phyloP scores from a whole-genome alignment of 192 early-diverging fungal species.

The Podila clonocystis region DNA sequence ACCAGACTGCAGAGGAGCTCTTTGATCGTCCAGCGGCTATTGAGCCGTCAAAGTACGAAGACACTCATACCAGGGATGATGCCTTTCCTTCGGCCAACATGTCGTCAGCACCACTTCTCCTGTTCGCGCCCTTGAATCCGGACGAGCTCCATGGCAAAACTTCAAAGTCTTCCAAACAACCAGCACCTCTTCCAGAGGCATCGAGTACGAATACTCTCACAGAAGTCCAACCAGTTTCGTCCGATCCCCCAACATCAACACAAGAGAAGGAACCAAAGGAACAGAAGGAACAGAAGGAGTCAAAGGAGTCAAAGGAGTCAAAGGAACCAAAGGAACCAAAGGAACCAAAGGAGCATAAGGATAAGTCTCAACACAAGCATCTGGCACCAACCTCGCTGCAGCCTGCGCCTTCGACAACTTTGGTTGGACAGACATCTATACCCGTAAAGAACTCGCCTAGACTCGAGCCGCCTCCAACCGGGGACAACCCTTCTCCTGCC shows the following conservation, averaged over 20 bases:
- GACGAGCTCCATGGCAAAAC: slow-evolving; percentile 27
- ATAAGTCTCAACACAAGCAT: neutral
- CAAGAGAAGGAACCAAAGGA: neutral
- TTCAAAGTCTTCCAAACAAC: slow-evolving; percentile 5
- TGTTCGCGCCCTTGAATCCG: slow-evolving; percentile 44
- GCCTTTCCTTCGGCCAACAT: slow-evolving; percentile 29
- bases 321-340: neutral
- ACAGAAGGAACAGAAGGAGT: neutral
- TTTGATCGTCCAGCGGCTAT: slow-evolving; percentile 45
- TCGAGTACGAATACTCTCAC: neutral
- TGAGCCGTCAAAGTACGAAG: slow-evolving; percentile 32
- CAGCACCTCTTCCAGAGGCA: neutral
- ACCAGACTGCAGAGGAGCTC: slow-evolving; percentile 49
- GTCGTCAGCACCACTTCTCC: slow-evolving; percentile 15
- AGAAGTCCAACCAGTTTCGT: neutral
- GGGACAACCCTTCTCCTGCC: neutral
- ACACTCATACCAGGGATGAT: slow-evolving; percentile 15
- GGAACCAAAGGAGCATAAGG: neutral
- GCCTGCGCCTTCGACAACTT: neutral
- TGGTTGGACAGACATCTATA: neutral
- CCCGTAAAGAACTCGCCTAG: neutral
- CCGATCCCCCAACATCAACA: neutral
- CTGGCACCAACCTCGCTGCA: neutral
- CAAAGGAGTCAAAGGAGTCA: neutral
- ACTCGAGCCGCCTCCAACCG: too few species aligned